Conservation (phyloP, 345 rosid species). For the Eucalyptus coolabah region DNA sequence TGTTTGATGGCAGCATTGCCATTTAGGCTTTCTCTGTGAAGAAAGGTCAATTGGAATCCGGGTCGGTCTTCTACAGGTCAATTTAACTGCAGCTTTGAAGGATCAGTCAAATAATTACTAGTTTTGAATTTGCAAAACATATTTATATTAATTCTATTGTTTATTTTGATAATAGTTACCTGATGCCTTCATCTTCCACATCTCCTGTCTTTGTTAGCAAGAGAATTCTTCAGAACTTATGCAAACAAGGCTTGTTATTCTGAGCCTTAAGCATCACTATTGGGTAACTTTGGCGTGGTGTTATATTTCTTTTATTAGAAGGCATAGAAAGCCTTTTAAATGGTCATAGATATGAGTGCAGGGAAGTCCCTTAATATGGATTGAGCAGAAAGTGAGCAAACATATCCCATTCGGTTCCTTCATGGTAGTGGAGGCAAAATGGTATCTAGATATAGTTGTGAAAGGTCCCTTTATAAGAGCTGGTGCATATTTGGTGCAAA, state of each 20-base stretch:
- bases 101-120: not conserved
- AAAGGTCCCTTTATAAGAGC: not conserved
- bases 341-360: not conserved
- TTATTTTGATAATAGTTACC: not conserved
- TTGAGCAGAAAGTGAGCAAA: not conserved
- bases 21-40: not conserved
- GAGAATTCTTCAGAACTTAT: not conserved
- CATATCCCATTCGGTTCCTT: not conserved
- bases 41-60: not conserved
- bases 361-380: not conserved
- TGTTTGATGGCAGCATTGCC: not conserved
- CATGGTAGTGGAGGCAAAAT: not conserved
- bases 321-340: not conserved
- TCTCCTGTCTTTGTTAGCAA: not conserved
- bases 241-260: not conserved
- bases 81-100: not conserved
- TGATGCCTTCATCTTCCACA: not conserved
- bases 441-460: not conserved
- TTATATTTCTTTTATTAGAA: not conserved
- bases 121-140: not conserved
- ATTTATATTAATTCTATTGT: not conserved
- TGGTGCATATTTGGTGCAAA: too few relatives aligned
- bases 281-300: not conserved
- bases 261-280: not conserved
- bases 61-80: not conserved